Base-by-base conservation (phyloP, 345 rosid genomes). In the Eucalyptus marginata region DNA sequence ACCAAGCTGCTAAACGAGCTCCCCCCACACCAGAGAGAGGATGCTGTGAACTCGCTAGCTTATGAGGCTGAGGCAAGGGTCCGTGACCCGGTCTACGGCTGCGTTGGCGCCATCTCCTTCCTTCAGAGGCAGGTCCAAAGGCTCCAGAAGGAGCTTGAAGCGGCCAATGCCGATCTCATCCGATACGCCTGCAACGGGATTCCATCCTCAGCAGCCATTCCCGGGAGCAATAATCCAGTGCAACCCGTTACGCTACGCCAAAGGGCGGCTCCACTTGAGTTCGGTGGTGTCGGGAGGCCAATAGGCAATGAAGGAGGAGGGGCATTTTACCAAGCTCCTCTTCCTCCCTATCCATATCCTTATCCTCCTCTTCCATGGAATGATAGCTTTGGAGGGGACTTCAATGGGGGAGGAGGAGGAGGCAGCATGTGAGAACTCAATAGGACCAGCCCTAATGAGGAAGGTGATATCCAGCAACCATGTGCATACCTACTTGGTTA, bases 41-140 rank as follows among this genome's bases (percentile, higher is more conserved):
- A 97, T 87, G 99, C 99, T 8, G 99, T 96, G 87, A 96, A 96
- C 89, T 97, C 99, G 51, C 94, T 97, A 81, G 98, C 99, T 88
- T 97, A 96, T 50, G 99, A 97, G 91, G 99, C 99, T 4, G 99
- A 97, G 92, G 99, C 99, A 25, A 90, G 99, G 76, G 97, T 97
- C 44, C 93, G 98, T 54, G 99, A 97, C 86, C 99, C 99, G 0
- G 99, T 97, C 86, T 95, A 97, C 47, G 99, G 99, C 71, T 97
- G 99, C 80, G 97, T 96, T 7, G 97, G 97, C 33, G 97, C 98
- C 20, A 97, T 97, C 92, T 93, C 99, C 88, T 96, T 93, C 93
- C 97, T 97, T 90, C 99, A 97, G 89, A 92, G 98, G 89, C 98
- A 96, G 90, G 98, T 97, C 86, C 97, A 96, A 43, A 92, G 96